These are phyloP conservation scores for Didymosphaeria variabile DNA, from an alignment of 2,329 filamentous ascomycete species.

Conservation along the genomic window DNA sequence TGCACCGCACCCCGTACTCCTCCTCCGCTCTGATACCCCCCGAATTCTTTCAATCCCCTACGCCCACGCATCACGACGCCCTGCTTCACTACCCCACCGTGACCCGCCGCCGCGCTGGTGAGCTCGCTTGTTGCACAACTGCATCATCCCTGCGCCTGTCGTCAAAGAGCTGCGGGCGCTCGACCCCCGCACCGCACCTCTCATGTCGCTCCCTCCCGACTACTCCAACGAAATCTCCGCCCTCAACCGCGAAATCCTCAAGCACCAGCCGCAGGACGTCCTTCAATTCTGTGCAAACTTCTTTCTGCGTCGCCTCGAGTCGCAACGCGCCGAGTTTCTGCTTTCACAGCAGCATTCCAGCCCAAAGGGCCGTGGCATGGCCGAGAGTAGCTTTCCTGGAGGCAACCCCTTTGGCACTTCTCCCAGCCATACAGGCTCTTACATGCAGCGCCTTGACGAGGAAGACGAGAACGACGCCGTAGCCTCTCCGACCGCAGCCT, in stretches of 20 bases:
- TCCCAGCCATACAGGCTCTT: constrained; percentile 52
- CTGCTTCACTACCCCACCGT: not conserved
- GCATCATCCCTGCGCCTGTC: constrained; percentile 48
- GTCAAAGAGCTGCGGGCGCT: constrained; percentile 49
- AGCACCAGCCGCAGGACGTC: constrained; percentile 68
- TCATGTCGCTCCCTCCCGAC: constrained; percentile 53
- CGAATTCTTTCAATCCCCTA: not conserved
- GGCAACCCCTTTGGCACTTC: constrained; percentile 75
- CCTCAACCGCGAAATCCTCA: constrained; percentile 69
- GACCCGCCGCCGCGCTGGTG: not conserved
- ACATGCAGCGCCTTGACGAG: constrained; percentile 74
- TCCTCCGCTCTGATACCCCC: not conserved
- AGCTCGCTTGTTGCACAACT: constrained; percentile 41
- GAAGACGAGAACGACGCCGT: constrained; percentile 83
- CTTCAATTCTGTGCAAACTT: constrained; percentile 76
- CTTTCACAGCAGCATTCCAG: constrained; percentile 59
- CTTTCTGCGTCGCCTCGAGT: constrained; percentile 71
- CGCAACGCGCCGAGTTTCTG: constrained; percentile 68
- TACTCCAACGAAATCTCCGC: constrained; percentile 68
- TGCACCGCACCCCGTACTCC: constrained; percentile 18
- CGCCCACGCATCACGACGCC: not conserved
- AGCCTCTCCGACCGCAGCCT: constrained; percentile 72
- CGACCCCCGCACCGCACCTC: constrained; percentile 43
- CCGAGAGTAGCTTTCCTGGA: constrained; percentile 79
- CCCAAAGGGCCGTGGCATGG: constrained; percentile 65